Evolutionary conservation across 176 grass and related monocot genomes (phyloP).

Genomic region (Saccharum officinarum): DNA sequence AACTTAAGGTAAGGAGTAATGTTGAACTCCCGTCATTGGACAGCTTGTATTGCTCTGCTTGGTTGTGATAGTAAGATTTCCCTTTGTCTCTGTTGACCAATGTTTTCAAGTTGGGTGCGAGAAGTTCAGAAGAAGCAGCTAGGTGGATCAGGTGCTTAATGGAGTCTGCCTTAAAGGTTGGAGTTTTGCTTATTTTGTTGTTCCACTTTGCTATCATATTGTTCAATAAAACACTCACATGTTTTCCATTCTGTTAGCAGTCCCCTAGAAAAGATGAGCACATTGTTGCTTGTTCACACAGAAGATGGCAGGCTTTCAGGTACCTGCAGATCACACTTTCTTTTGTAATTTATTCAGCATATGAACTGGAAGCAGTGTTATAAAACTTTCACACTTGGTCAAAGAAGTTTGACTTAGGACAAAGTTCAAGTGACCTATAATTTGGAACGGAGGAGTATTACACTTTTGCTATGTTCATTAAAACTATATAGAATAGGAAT

Average conservation of each 20-base stretch:
- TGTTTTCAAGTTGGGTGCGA: constrained; percentile 78
- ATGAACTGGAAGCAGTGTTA: too few species aligned
- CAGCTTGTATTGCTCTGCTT: constrained; percentile 25
- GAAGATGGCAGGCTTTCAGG: constrained; percentile 32
- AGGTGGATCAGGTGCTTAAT: constrained; percentile 78
- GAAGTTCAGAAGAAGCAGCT: constrained; percentile 96
- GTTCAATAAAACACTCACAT: constrained; percentile 33
- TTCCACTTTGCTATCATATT: constrained; percentile 18
- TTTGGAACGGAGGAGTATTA: too few species aligned
- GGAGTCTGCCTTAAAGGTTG: constrained; percentile 80
- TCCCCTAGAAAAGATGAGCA: constrained; percentile 62
- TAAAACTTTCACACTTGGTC: neutral
- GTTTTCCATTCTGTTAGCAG: constrained; percentile 31
- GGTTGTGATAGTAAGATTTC: constrained; percentile 13
- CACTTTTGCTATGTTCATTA: too few species aligned
- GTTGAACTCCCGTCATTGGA: neutral
- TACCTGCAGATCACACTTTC: too few species aligned
- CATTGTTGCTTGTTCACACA: constrained; percentile 61
- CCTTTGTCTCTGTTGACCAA: constrained; percentile 8
- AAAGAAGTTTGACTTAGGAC: neutral
- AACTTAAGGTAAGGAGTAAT: constrained; percentile 66
- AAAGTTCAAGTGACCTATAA: neutral
- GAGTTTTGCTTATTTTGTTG: constrained; percentile 36
- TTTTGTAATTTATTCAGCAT: too few species aligned
- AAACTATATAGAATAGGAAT: too few species aligned